Conservation (phyloP, 176 grass and related monocot genomes). For the Oryza australiensis region DNA sequence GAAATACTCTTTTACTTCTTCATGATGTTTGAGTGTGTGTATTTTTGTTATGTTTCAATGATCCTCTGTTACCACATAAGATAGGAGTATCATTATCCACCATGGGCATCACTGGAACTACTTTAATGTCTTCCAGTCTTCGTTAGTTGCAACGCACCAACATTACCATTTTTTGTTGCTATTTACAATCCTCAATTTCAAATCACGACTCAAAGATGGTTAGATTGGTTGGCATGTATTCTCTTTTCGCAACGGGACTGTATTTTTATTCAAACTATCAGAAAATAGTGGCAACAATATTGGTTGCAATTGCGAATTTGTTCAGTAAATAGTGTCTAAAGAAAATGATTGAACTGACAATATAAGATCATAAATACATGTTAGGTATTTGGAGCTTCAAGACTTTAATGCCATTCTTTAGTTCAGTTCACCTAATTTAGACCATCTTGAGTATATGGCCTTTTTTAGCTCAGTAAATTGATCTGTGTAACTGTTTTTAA, state of each 20-base stretch:
- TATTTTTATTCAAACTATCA: neutral
- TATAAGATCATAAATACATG: neutral
- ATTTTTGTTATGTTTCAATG: neutral
- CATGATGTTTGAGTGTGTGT: neutral
- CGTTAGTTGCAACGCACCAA: neutral
- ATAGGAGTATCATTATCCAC: too few species aligned
- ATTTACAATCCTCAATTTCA: neutral
- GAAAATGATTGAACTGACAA: neutral
- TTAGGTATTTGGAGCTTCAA: too few species aligned
- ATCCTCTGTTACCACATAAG: neutral
- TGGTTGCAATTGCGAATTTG: neutral
- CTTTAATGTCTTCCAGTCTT: neutral
- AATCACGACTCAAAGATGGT: neutral
- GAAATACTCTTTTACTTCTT: conserved; percentile 9
- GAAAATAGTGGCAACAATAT: neutral
- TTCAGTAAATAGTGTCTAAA: neutral
- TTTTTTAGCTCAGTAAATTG: neutral
- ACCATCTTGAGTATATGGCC: neutral
- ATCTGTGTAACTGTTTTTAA: neutral
- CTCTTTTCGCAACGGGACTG: neutral
- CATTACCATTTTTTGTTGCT: neutral
- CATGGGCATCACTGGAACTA: neutral
- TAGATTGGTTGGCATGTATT: neutral
- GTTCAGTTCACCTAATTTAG: neutral
- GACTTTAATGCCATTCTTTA: neutral